Evolutionary conservation across 2,329 filamentous ascomycete species (phyloP).

Genomic region (Albophoma yamanashiensis): DNA sequence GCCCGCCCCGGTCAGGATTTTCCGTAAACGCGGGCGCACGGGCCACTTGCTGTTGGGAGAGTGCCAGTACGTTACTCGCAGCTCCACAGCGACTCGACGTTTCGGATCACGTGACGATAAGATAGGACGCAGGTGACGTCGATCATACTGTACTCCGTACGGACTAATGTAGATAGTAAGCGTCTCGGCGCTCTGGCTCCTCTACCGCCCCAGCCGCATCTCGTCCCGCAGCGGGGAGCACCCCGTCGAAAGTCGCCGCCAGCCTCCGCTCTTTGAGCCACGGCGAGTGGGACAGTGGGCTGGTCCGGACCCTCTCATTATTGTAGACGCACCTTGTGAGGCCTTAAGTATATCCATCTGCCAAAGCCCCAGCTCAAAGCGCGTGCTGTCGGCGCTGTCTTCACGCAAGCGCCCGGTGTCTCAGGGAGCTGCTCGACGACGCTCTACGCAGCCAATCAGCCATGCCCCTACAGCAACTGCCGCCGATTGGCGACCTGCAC

Average conservation of each 20-base stretch:
- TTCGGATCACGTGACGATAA: neutral
- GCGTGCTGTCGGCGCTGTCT: neutral
- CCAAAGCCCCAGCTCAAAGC: too few species aligned
- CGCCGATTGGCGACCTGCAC: conserved; percentile 44
- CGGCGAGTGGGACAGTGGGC: neutral
- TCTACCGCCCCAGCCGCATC: neutral
- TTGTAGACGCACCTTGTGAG: neutral
- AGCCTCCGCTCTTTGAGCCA: neutral
- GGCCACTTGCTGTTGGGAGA: too few species aligned
- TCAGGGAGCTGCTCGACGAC: neutral
- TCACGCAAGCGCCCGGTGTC: neutral
- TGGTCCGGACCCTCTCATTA: neutral
- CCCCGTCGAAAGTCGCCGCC: conserved; percentile 5
- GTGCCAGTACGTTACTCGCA: too few species aligned
- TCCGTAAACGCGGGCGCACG: conserved; percentile 5
- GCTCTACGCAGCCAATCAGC: neutral
- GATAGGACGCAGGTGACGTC: neutral
- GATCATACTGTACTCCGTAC: too few species aligned
- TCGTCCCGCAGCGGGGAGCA: conserved; percentile 10
- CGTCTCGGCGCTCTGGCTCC: too few species aligned
- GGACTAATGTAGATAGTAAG: too few species aligned
- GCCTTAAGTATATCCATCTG: neutral
- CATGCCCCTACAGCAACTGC: conserved; percentile 30
- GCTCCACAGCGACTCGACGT: too few species aligned
- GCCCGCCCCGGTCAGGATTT: conserved; percentile 10